Conservation (phyloP, 352 stramenopile genomes). For the Blastocystis sp. region DNA sequence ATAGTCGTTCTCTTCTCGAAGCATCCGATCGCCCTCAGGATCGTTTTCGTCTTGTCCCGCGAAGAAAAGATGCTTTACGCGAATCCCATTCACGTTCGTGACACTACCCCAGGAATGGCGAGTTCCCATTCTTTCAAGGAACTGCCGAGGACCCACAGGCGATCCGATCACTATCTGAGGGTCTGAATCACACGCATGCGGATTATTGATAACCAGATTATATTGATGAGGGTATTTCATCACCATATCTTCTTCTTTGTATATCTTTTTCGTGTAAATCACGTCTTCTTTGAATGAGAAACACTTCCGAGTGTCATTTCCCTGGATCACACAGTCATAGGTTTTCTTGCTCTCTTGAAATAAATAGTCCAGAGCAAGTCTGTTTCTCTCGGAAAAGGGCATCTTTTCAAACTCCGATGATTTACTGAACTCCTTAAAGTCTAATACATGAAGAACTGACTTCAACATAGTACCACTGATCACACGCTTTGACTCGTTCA, state of each 20-base stretch:
- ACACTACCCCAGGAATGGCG: slow-evolving; percentile 49
- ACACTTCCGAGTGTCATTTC: slow-evolving; percentile 36
- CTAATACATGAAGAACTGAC: background rate
- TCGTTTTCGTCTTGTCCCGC: slow-evolving; percentile 45
- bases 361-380: background rate
- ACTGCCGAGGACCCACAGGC: slow-evolving; percentile 42
- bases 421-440: slow-evolving; percentile 1
- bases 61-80: slow-evolving; percentile 22
- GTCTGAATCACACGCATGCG: background rate
- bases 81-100: slow-evolving; percentile 7
- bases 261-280: slow-evolving; percentile 37
- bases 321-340: slow-evolving; percentile 11
- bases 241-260: slow-evolving; percentile 36
- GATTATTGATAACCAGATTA: slow-evolving; percentile 34
- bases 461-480: background rate
- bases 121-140: slow-evolving; percentile 34
- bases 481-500: background rate
- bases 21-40: slow-evolving; percentile 27
- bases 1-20: slow-evolving; percentile 12
- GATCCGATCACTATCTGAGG: background rate
- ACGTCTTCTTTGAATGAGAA: slow-evolving; percentile 50
- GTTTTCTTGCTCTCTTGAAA: slow-evolving; percentile 4
- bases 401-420: slow-evolving; percentile 13
- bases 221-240: slow-evolving; percentile 55
- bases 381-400: background rate